A percentile compares a stretch with the other conserved stretches of the same genome.
Conservation (phyloP, 1,139 yeast species). For the Schwanniomyces etchellsii region DNA sequence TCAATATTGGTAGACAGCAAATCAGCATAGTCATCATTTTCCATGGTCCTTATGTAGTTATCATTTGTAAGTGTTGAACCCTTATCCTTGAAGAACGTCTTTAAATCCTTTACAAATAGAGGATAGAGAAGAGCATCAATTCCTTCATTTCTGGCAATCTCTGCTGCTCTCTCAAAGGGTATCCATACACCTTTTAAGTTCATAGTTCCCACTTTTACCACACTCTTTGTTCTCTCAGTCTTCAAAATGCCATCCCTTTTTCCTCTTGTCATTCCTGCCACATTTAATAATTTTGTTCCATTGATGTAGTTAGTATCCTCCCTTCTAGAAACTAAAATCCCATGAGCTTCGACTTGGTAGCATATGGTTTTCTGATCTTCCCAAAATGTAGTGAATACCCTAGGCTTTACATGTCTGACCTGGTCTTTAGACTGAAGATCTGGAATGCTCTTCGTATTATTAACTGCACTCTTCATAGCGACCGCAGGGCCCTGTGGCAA, state of each 20-base stretch:
- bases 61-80: slow-evolving; percentile 20
- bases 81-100: slow-evolving; percentile 22
- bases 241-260: slow-evolving; percentile 84
- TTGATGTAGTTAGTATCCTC: slow-evolving; percentile 49
- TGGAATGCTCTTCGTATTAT: slow-evolving; percentile 7
- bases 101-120: slow-evolving; percentile 40
- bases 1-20: too few relatives aligned
- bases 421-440: slow-evolving; percentile 7
- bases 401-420: slow-evolving; percentile 24
- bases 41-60: background rate
- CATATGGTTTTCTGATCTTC: slow-evolving; percentile 43
- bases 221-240: slow-evolving; percentile 38
- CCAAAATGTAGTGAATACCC: slow-evolving; percentile 43
- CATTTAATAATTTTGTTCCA: slow-evolving; percentile 69
- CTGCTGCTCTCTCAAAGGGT: slow-evolving; percentile 48
- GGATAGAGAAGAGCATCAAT: slow-evolving; percentile 34
- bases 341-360: slow-evolving; percentile 44
- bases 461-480: slow-evolving; percentile 1
- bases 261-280: slow-evolving; percentile 94
- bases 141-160: slow-evolving; percentile 48
- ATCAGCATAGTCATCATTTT: background rate
- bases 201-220: slow-evolving; percentile 50
- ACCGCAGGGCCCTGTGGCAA: background rate
- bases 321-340: slow-evolving; percentile 43
- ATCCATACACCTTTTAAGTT: slow-evolving; percentile 55